Evolutionary conservation across 371 early-diverging fungal genomes (phyloP).

Genomic region (Blakeslea trispora): DNA sequence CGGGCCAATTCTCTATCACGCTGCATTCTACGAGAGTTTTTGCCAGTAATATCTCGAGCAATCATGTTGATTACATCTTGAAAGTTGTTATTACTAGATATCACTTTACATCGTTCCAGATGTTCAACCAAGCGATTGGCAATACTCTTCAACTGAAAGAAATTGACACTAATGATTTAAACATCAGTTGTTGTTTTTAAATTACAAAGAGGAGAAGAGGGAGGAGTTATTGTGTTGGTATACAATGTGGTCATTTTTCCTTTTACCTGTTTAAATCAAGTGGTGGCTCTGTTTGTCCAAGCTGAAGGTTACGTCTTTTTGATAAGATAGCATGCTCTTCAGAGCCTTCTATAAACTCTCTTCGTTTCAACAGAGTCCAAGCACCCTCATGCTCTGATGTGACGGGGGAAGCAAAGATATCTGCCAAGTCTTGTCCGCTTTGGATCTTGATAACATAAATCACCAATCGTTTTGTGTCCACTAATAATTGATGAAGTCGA

Average conservation of each 20-base stretch:
- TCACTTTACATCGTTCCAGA: conserved; percentile 43
- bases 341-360: conserved; percentile 36
- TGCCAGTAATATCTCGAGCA: conserved; percentile 90
- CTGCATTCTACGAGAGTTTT: conserved; percentile 82
- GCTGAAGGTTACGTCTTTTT: conserved; percentile 36
- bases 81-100: conserved; percentile 50
- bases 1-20: conserved; percentile 73
- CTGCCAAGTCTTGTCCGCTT: conserved; percentile 76
- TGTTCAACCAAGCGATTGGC: conserved; percentile 30
- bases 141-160: conserved; percentile 41
- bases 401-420: conserved; percentile 78
- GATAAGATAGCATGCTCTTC: conserved; percentile 15
- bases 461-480: conserved; percentile 89
- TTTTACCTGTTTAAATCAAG: conserved; percentile 45
- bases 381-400: conserved; percentile 71
- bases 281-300: conserved; percentile 32
- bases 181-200: conserved; percentile 5
- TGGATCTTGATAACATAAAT: conserved; percentile 84
- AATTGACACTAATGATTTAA: conserved; percentile 22
- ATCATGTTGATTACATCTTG: conserved; percentile 92
- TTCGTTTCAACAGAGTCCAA: conserved; percentile 61
- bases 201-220: no score
- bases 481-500: conserved; percentile 71
- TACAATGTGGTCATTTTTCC: no score
- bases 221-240: no score